Evolutionary conservation across 208 protist genomes (phyloP), one percentile per base, ranked within the genome.

Genomic region (Endotrypanum monterogeii): DNA sequence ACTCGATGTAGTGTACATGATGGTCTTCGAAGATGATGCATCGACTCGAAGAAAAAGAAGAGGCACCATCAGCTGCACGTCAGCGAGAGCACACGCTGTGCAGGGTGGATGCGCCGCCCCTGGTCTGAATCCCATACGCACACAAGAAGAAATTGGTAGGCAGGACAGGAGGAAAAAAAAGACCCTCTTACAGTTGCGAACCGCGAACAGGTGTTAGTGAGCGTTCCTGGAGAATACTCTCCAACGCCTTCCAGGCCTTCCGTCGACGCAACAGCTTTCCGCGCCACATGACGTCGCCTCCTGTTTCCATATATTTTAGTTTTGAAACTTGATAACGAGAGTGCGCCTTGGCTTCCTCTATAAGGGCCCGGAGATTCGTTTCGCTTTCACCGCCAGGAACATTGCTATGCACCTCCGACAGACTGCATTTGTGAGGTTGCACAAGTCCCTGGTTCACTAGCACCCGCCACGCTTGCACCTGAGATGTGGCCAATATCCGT

Each of bases 401-500:
- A n/a, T 37, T 65, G 7, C 60, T 58, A 18, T 52, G 76, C 70
- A 80, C 63, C 3, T 51, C 41, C 5, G n/a, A 62, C 4, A 32
- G 12, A 30, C 51, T 69, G 65, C 76, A 80, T 35, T 62, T 54
- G 28, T 60, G 51, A 37, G 76, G 76, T 12, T 54, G 30, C 37
- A 80, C 55, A 0, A 37, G 62, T 1, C 76, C 76, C 1, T 51
- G 50, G 25, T 68, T 62, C 37, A 76, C 56, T 28, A 80, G 55
- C 30, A 67, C 54, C 23, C 76, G 55, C 76, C 76, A 80, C 55
- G 76, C 76, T 52, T 14, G 41, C 25, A 72, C 63, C 25, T 80
- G 76, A 30, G 76, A 35, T 1, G 76, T 67, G 55, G 4, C n/a
- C 16, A 88, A 70, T 18, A 88, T 57, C 51, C 61, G 75, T 32